Percentiles rank a stretch among this genome's conserved stretches.
phyloP scores from a whole-genome alignment of 768 basidiomycete genomes.

The Amanita thiersii region DNA sequence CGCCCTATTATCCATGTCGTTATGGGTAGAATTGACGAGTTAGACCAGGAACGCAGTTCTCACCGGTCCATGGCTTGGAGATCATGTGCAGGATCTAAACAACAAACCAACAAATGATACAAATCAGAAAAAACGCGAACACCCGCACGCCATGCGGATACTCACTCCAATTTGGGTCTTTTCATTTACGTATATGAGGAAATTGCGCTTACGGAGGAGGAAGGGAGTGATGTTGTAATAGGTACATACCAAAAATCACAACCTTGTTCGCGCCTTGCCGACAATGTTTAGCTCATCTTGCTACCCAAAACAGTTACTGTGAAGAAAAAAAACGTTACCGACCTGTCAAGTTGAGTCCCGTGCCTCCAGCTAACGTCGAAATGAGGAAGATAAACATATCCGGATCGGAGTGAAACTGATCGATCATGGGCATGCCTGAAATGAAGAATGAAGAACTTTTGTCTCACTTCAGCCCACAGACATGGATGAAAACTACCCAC shows the following conservation, averaged over 20 bases:
- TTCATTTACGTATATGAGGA: conserved; percentile 10
- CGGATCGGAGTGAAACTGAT: conserved; percentile 70
- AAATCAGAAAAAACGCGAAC: no score
- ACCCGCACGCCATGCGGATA: no score
- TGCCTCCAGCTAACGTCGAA: conserved; percentile 87
- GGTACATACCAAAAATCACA: conserved; percentile 77
- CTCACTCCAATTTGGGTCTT: conserved; percentile 95
- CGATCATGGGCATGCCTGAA: conserved; percentile 80
- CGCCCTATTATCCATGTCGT: conserved; percentile 37
- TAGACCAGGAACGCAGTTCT: conserved; percentile 4
- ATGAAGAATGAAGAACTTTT: conserved; percentile 1
- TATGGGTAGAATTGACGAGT: not conserved
- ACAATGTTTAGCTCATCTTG: not conserved
- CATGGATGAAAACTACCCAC: conserved; percentile 32
- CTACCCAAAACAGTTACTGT: not conserved
- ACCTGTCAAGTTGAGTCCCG: conserved; percentile 79
- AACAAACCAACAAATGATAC: conserved; percentile 1
- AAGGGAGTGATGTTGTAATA: no score
- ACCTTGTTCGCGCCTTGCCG: conserved; percentile 88
- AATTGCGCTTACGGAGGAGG: not conserved
- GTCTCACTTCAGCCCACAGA: not conserved
- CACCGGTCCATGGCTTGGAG: conserved; percentile 82
- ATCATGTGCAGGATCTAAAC: conserved; percentile 89
- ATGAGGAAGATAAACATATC: conserved; percentile 78
- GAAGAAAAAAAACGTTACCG: no score